Evolutionary conservation across 2,329 filamentous ascomycete species (phyloP), one percentile per base, ranked within the genome.

Genomic region (Chaetomium strumarium): DNA sequence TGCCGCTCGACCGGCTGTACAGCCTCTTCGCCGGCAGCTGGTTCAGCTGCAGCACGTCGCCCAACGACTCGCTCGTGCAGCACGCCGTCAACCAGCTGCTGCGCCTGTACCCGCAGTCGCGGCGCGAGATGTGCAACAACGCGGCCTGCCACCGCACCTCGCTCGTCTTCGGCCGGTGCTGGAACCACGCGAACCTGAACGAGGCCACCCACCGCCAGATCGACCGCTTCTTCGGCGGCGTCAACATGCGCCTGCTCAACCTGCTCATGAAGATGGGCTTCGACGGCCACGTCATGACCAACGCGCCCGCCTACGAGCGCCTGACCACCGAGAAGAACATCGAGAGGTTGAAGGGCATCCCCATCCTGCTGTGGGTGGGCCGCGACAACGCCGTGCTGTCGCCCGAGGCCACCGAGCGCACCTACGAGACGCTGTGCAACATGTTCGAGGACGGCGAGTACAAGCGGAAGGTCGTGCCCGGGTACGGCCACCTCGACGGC

Each of bases 181-280:
- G 82, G 82, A 81, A 76, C 61, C 83, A 86, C 65, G 64, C 60
- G 3, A 85, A 86, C 64, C 74, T 86, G 30, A 85, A 85, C 67
- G 79, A 80, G 67, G 80, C 77, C 3, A 86, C 83, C 2, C 83
- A 86, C 66, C 68, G 75, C 0, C 76, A 83, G 61, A 76, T 84
- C 43, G 75, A 81, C 63, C 73, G 76, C 31, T 81, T 84, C 67
- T 79, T 86, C 52, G 78, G 78, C 59, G 83, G 83, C 49, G 76
- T 81, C 49, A 80, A 78, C 64, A 84, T 84, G 78, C 74, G 71
- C 1, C 67, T 78, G 55, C 70, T 84, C 46, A 64, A 73, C 34
- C 69, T 82, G 52, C 72, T 85, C 11, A 82, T 83, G 73, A 68
- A 68, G 34, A 77, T 79, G 69, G 82, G 81, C 6, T 63, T 60